Evolutionary conservation across 2,329 filamentous ascomycete genomes (phyloP), one percentile per base, ranked within the genome.

Genomic region (Magnaporthiopsis incrustans): DNA sequence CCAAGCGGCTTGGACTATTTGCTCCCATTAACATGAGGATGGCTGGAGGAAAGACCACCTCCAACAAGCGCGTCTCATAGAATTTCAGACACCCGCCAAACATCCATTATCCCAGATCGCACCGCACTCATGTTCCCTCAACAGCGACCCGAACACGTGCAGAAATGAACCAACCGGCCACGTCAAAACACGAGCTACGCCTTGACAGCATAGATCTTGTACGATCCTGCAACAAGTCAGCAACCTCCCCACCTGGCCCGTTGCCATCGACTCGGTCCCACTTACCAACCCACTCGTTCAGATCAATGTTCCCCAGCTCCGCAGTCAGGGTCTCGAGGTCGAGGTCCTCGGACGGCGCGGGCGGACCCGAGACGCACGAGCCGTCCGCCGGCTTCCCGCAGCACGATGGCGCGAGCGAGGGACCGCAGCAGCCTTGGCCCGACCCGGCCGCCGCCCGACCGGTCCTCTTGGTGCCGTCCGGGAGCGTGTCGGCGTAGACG

Each of bases 281-380:
- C 79, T 72, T 69, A 82, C 79, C 81, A 66, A 76, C 79, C 77
- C 77, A 83, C 63, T 79, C 75, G 70, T 84, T 84, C 59, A 82
- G 76, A 67, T 84, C 77, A 58, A 75, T 67, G 63, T 25, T n/a
- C 1, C 44, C n/a, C 44, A 53, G 22, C 73, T 70, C 33, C 64
- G 68, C 60, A 73, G 44, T 53, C 1, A 53, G 44, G 44, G 44
- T 22, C n/a, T 25, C 44, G 44, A 53, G 44, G 18, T 10, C 8
- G 44, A 53, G 44, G 44, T 53, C 44, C 18, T 53, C n/a, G 14
- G 44, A 53, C 1, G 44, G 44, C 44, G 14, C 14, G 44, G 44
- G 44, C 22, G 44, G 44, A 0, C 44, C 44, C 44, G 44, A 10
- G 7, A 11, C 44, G 44, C 44, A 22, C 44, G 44, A 11, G 1